Percentiles rank a stretch among this genome's conserved stretches.
Conservation (phyloP, 495 filamentous ascomycete genomes). For the Penicillium goetzii region DNA sequence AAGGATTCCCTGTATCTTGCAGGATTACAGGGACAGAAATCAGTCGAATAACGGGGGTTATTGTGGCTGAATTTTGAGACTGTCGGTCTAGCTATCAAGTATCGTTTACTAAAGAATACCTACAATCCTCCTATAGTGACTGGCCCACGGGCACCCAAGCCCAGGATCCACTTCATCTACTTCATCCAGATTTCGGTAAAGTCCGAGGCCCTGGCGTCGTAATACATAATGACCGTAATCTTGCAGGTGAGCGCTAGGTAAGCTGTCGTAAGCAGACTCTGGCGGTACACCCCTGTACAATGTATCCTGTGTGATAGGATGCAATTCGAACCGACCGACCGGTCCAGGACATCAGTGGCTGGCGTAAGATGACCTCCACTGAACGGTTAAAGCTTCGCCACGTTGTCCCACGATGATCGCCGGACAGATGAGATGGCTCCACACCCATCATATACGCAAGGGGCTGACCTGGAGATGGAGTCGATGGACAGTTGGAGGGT, state of each 20-base stretch:
- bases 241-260: neutral
- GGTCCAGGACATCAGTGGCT: conserved; percentile 3
- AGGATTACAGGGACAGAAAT: neutral
- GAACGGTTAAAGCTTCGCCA: neutral
- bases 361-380: neutral
- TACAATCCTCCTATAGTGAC: neutral
- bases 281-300: neutral
- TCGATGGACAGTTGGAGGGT: neutral
- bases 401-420: conserved; percentile 5
- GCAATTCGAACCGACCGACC: neutral
- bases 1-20: neutral
- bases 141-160: neutral
- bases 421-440: neutral
- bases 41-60: neutral
- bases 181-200: neutral
- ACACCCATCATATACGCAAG: neutral
- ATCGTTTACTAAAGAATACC: neutral
- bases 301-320: neutral
- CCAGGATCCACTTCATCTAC: conserved; percentile 4
- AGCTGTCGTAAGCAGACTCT: neutral
- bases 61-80: neutral
- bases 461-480: neutral
- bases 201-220: neutral
- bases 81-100: neutral
- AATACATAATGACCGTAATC: conserved; percentile 3